phyloP scores from a whole-genome alignment of 495 filamentous ascomycete species.

The Aspergillus carlsbadensis region DNA sequence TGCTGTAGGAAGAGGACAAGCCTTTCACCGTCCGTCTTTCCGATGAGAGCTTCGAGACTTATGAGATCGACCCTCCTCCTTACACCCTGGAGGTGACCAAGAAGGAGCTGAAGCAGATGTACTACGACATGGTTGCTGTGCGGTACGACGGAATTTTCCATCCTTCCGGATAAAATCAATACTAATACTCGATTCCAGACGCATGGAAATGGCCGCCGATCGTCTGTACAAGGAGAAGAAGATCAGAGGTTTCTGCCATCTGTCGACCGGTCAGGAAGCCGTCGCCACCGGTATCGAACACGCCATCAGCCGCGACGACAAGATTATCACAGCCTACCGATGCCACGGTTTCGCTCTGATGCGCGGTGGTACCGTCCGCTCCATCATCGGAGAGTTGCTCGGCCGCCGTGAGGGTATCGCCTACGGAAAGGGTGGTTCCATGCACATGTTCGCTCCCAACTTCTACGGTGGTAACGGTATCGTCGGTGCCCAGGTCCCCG shows the following conservation, averaged over 20 bases:
- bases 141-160: conserved; percentile 58
- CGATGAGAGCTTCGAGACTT: conserved; percentile 98
- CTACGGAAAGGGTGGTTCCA: conserved; percentile 97
- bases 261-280: conserved; percentile 96
- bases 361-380: conserved; percentile 88
- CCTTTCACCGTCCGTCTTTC: conserved; percentile 89
- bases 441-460: conserved; percentile 99
- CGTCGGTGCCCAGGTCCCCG: conserved; percentile 96
- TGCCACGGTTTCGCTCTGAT: conserved; percentile 98
- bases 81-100: conserved; percentile 93
- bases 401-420: conserved; percentile 95
- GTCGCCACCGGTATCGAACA: conserved; percentile 97
- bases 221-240: conserved; percentile 99
- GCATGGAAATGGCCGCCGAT: conserved; percentile 99
- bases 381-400: conserved; percentile 94
- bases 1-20: conserved; percentile 83
- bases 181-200: conserved; percentile 51
- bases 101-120: conserved; percentile 97
- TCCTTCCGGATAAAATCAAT: not conserved
- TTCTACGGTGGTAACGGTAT: conserved; percentile 99
- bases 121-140: conserved; percentile 92
- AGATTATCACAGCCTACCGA: conserved; percentile 95
- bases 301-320: conserved; percentile 84
- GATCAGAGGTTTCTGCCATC: conserved; percentile 98
- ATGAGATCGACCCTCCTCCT: conserved; percentile 92